phyloP scores from a whole-genome alignment of 345 rosid species.

The Cardiospermum halicacabum region DNA sequence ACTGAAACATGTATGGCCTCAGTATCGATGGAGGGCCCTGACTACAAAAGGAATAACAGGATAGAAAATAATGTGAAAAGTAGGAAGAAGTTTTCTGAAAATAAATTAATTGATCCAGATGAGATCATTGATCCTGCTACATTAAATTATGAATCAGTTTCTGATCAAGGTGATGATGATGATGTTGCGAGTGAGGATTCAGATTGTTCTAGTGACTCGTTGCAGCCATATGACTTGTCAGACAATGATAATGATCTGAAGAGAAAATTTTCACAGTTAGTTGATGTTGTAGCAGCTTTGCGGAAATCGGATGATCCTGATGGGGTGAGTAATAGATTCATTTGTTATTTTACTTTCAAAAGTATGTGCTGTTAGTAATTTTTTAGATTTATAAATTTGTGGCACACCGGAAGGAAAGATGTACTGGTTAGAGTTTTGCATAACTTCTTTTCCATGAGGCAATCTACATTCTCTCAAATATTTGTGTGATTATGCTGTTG shows the following conservation, averaged over 20 bases:
- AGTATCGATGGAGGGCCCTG: constrained; percentile 26
- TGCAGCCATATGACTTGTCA: constrained; percentile 86
- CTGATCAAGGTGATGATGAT: constrained; percentile 56
- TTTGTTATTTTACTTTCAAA: constrained; percentile 12
- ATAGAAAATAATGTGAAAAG: constrained; percentile 25
- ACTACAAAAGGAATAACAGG: constrained; percentile 19
- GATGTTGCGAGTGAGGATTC: constrained; percentile 60
- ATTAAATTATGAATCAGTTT: constrained; percentile 48
- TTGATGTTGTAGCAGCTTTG: constrained; percentile 89
- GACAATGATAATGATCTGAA: constrained; percentile 81
- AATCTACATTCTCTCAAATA: background rate
- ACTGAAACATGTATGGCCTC: constrained; percentile 26
- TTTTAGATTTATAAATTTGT: background rate
- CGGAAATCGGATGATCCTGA: constrained; percentile 85
- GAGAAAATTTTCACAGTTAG: constrained; percentile 66
- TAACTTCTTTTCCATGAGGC: constrained; percentile 1
- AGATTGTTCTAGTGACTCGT: constrained; percentile 66
- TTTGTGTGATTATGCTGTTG: constrained; percentile 8
- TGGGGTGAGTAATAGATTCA: constrained; percentile 59
- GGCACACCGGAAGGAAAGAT: too few relatives aligned
- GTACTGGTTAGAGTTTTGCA: background rate
- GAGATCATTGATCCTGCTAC: constrained; percentile 81
- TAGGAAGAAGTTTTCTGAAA: constrained; percentile 32
- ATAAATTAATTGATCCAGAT: constrained; percentile 69
- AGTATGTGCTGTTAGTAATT: background rate